Evolutionary conservation across 257 asterid species (phyloP), one percentile per base, ranked within the genome.

Genomic region (Plantago ovata): DNA sequence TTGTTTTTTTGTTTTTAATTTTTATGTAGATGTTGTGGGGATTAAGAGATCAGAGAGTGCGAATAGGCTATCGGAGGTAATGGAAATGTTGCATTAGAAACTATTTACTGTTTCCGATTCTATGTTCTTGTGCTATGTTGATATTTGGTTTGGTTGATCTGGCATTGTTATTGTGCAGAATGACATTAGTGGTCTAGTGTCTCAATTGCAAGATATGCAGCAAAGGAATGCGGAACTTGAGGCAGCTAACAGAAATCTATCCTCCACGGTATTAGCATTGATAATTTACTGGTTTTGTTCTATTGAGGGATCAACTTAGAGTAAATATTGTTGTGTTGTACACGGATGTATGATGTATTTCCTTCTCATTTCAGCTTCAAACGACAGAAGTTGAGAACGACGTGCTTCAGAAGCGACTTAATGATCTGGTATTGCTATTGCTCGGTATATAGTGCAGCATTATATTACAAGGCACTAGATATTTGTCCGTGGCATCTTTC

Each of bases 61-160:
- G 28, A 82, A 63, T 68, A 85, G 97, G 18, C 80, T 93, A 22
- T 58, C 94, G 6, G 98, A 93, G 95, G 98, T 93, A 67, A 45
- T 7, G 14, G 23, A 41, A 44, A 19, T 9, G 10, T 10, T 10
- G 7, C 1, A 2, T 0, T 11, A 43, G 18, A 10, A 8, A 43
- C 16, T 8, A 5, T 4, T 9, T 7, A n/a, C 11, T 10, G 19
- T 52, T 24, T 14, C 9, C 13, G n/a, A 19, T 33, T 16, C 41
- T 14, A 28, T 23, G 20, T 64, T 54, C 3, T 13, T 23, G 44
- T 54, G 13, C 18, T 6, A 18, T 6, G 23, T 22, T 33, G 48
- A 11, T 22, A 49, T 45, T 28, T n/a, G 6, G 45, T n/a, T 54
- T 14, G 6, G 45, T 50, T 68, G 47, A 36, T 38, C 24, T 53